These are phyloP conservation scores for Gastrodia elata DNA, from an alignment of 106 monocot genomes.

Conservation along the genomic window DNA sequence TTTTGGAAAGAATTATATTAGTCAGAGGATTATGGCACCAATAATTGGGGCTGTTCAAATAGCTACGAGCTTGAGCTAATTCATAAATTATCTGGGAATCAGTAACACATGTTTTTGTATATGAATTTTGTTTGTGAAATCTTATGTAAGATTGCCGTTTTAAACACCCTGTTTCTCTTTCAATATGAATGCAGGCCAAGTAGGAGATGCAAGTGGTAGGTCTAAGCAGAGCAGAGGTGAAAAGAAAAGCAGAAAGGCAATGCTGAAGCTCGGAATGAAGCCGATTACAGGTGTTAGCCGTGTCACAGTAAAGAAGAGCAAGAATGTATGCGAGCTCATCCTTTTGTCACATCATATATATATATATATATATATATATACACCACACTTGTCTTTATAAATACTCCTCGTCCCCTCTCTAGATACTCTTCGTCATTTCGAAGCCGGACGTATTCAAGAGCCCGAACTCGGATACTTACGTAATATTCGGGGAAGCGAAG, in stretches of 20 bases:
- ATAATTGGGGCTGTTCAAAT: no score
- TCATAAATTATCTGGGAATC: no score
- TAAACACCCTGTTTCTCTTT: neutral
- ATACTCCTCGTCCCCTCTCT: neutral
- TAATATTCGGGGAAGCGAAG: constrained; percentile 22
- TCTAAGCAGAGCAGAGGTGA: constrained; percentile 31
- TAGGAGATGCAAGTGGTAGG: constrained; percentile 9
- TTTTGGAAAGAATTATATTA: no score
- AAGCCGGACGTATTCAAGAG: constrained; percentile 28
- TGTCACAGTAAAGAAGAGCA: constrained; percentile 20
- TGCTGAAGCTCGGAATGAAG: constrained; percentile 31
- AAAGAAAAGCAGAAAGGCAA: constrained; percentile 24
- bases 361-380: neutral
- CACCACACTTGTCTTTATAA: neutral
- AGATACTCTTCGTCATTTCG: constrained; percentile 24
- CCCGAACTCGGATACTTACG: constrained; percentile 19
- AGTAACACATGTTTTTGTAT: no score
- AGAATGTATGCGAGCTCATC: constrained; percentile 21
- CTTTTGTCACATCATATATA: no score
- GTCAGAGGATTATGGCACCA: no score
- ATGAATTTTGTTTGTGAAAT: no score
- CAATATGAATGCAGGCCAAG: neutral
- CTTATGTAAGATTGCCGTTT: no score
- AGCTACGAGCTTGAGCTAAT: no score
- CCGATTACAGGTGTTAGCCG: constrained; percentile 22